Evolutionary conservation across 352 stramenopile species (phyloP).

Genomic region (Phytophthora sp.): DNA sequence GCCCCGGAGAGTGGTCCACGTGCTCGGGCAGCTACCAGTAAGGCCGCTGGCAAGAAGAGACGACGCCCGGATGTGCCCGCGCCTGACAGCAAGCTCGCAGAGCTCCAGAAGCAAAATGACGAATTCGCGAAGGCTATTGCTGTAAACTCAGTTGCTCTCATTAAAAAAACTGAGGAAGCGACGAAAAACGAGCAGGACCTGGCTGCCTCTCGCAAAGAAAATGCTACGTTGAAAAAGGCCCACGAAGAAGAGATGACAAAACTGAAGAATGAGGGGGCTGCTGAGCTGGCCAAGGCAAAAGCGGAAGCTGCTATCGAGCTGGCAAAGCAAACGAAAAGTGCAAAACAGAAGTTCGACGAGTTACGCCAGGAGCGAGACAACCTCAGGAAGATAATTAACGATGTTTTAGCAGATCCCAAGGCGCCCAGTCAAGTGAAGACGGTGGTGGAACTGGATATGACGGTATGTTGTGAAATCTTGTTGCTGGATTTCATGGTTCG

Average conservation of each 20-base stretch:
- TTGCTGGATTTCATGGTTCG: neutral
- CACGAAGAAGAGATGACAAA: conserved; percentile 13
- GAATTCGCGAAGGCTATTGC: neutral
- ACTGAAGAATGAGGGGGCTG: conserved; percentile 8
- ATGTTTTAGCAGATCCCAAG: conserved; percentile 18
- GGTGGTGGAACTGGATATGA: conserved; percentile 17
- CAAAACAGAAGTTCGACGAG: neutral
- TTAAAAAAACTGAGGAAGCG: neutral
- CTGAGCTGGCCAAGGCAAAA: conserved; percentile 12
- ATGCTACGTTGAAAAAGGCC: conserved; percentile 11
- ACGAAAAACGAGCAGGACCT: conserved; percentile 5
- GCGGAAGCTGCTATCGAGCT: conserved; percentile 12
- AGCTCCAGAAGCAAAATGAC: conserved; percentile 1
- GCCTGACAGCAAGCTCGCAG: conserved; percentile 11
- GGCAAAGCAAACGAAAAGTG: neutral
- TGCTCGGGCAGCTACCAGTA: neutral
- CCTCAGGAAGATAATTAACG: conserved; percentile 9
- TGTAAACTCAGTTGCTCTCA: neutral
- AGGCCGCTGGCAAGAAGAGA: conserved; percentile 23
- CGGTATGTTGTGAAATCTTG: conserved; percentile 11
- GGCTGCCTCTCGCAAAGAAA: conserved; percentile 3
- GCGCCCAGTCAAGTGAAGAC: conserved; percentile 14
- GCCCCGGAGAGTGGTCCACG: neutral
- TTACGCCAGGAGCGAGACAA: conserved; percentile 12
- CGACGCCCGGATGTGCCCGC: conserved; percentile 2